A percentile compares a stretch with the other conserved stretches of the same genome.
phyloP scores from a whole-genome alignment of 148 eudicot genomes.

The Silene conica region DNA sequence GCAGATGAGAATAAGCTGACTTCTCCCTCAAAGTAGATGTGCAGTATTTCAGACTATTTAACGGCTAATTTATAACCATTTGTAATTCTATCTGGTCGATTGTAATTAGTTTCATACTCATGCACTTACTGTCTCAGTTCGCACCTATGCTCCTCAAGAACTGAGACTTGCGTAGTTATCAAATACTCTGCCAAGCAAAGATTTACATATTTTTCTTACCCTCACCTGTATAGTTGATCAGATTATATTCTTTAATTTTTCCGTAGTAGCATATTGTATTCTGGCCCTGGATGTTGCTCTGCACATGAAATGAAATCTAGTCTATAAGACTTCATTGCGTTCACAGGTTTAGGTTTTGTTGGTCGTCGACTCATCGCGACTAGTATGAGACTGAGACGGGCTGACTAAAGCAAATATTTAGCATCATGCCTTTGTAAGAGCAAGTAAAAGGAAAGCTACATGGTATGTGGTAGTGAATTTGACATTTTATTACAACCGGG shows the following conservation, averaged over 20 bases:
- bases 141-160: neutral
- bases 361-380: too few relatives aligned
- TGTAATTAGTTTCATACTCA: constrained; percentile 7
- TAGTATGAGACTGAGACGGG: neutral
- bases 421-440: too few relatives aligned
- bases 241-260: constrained; percentile 2
- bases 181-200: neutral
- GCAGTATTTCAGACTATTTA: constrained; percentile 8
- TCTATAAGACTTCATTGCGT: neutral
- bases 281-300: neutral
- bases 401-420: neutral
- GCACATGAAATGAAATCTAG: neutral
- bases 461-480: too few relatives aligned
- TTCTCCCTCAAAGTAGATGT: constrained; percentile 63
- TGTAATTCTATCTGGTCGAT: neutral
- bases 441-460: too few relatives aligned
- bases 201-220: too few relatives aligned
- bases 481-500: neutral
- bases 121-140: neutral
- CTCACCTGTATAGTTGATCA: neutral
- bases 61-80: constrained; percentile 3
- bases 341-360: too few relatives aligned
- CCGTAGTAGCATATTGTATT: neutral
- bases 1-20: constrained; percentile 71
- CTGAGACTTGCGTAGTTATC: neutral